Percentiles rank a stretch among this genome's conserved stretches.
These are phyloP conservation scores for Mediolabrus comicus DNA, from an alignment of 108 stramenopile genomes.

Conservation along the genomic window DNA sequence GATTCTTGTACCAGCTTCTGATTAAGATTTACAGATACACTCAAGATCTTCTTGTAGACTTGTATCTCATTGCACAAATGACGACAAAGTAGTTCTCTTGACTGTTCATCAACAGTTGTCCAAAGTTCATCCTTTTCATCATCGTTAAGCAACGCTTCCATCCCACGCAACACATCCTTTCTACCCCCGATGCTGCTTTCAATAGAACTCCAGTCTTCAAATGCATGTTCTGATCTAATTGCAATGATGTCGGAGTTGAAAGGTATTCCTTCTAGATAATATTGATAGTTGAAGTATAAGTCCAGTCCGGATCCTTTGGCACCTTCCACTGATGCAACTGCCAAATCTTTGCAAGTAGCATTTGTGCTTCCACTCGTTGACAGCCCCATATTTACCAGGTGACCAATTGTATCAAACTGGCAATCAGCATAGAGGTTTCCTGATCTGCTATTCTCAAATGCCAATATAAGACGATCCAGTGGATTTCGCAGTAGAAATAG, in stretches of 20 bases:
- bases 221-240: conserved; percentile 22
- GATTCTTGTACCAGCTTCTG: conserved; percentile 17
- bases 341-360: conserved; percentile 7
- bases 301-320: background rate
- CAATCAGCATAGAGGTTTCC: too few relatives aligned
- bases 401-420: too few relatives aligned
- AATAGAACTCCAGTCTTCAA: conserved; percentile 15
- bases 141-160: too few relatives aligned
- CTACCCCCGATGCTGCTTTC: conserved; percentile 13
- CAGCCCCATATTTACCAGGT: background rate
- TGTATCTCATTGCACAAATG: conserved; percentile 51
- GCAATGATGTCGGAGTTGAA: conserved; percentile 6
- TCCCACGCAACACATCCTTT: background rate
- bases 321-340: conserved; percentile 9
- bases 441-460: conserved; percentile 8
- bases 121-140: conserved; percentile 12
- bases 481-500: conserved; percentile 26
- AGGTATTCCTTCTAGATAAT: conserved; percentile 19
- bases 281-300: conserved; percentile 31
- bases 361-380: background rate
- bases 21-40: conserved; percentile 28
- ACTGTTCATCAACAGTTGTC: conserved; percentile 26
- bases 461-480: conserved; percentile 9
- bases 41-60: conserved; percentile 41
- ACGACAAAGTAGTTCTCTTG: conserved; percentile 28